phyloP scores from a whole-genome alignment of 768 basidiomycete genomes.

The Hypsizygus marmoreus region DNA sequence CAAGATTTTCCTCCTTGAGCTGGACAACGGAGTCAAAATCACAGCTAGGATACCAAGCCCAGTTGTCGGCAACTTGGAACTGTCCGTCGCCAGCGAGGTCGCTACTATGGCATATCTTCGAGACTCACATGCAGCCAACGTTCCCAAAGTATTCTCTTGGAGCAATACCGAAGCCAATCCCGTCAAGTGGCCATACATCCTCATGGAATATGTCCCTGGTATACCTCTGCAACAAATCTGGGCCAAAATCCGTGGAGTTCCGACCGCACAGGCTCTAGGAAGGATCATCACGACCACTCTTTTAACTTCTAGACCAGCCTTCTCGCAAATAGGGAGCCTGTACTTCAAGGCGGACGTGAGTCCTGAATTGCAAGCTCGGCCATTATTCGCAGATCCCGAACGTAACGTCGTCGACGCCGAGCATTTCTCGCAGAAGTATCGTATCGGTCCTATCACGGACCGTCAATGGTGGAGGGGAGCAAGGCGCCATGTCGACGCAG shows the following conservation, averaged over 20 bases:
- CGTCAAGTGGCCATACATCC: too few species aligned
- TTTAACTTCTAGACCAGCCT: neutral
- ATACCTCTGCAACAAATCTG: too few species aligned
- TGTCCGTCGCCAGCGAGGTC: neutral
- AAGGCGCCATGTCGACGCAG: too few species aligned
- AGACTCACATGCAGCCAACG: neutral
- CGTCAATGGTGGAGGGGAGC: too few species aligned
- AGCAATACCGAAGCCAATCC: too few species aligned
- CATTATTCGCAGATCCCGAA: neutral
- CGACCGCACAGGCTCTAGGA: too few species aligned
- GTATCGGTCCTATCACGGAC: too few species aligned
- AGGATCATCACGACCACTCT: neutral
- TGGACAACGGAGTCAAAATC: neutral
- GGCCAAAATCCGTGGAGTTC: too few species aligned
- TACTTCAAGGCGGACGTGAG: neutral
- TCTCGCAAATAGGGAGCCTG: constrained; percentile 1
- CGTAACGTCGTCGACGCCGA: neutral
- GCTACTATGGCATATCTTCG: constrained; percentile 1
- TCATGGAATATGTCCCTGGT: too few species aligned
- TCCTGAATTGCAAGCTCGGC: neutral
- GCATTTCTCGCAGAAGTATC: too few species aligned
- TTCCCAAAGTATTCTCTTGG: too few species aligned
- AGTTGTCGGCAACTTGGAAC: constrained; percentile 1
- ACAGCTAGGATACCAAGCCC: neutral
- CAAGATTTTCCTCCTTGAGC: constrained; percentile 1